Evolutionary conservation across 2,329 filamentous ascomycete species (phyloP).

Genomic region (Sporothrix sp.): DNA sequence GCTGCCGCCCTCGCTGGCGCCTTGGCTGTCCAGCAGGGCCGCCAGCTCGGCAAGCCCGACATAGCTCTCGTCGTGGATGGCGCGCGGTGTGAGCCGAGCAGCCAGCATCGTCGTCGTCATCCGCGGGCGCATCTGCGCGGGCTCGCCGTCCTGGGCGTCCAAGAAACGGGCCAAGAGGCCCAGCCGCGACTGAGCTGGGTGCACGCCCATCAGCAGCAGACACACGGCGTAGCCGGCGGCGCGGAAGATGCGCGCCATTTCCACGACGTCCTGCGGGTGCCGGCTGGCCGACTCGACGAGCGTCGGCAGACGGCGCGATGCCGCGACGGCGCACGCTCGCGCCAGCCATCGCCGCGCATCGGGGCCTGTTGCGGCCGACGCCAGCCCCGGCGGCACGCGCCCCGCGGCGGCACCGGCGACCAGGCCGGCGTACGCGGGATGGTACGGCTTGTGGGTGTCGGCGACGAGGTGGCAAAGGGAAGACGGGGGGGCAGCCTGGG

Average conservation of each 20-base stretch:
- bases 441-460: constrained; percentile 40
- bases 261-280: constrained; percentile 32
- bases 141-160: constrained; percentile 27
- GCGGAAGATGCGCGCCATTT: constrained; percentile 28
- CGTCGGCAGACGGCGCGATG: constrained; percentile 25
- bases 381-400: constrained; percentile 24
- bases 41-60: constrained; percentile 30
- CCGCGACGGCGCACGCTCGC: constrained; percentile 29
- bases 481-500: not conserved
- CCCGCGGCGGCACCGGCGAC: constrained; percentile 18
- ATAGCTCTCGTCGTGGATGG: constrained; percentile 39
- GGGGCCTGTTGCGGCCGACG: constrained; percentile 30
- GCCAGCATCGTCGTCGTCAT: not conserved
- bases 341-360: constrained; percentile 37
- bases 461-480: constrained; percentile 34
- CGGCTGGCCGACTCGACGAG: constrained; percentile 38
- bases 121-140: not conserved
- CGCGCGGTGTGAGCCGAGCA: constrained; percentile 34
- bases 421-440: constrained; percentile 31
- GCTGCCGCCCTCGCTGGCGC: no score
- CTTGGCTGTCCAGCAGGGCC: constrained; percentile 27
- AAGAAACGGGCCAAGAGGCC: constrained; percentile 34
- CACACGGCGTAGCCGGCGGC: constrained; percentile 28
- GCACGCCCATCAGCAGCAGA: constrained; percentile 34
- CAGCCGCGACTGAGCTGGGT: constrained; percentile 31